Evolutionary conservation across 139 green algal genomes (phyloP).

Genomic region (Nannochloris sp.): DNA sequence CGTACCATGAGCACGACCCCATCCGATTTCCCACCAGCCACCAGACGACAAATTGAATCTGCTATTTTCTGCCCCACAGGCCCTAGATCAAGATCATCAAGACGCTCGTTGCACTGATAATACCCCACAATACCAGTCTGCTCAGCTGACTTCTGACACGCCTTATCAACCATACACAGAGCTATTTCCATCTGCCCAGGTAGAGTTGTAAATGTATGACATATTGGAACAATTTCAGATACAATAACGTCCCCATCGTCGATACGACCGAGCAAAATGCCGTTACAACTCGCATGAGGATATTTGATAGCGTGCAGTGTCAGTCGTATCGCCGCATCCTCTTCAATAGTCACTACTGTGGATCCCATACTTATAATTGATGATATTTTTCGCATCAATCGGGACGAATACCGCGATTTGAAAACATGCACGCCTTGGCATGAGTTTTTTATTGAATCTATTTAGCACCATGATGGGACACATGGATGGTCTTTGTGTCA

Average conservation of each 20-base stretch:
- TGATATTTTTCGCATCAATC: too few relatives aligned
- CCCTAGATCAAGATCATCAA: conserved; percentile 45
- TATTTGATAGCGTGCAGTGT: neutral
- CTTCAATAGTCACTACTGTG: neutral
- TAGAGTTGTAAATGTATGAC: conserved; percentile 48
- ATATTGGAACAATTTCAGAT: conserved; percentile 37
- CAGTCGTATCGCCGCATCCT: neutral
- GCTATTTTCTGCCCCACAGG: conserved; percentile 37
- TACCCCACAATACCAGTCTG: conserved; percentile 56
- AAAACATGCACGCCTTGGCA: too few relatives aligned
- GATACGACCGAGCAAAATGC: neutral
- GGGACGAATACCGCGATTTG: too few relatives aligned
- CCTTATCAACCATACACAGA: conserved; percentile 35
- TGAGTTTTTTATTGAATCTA: too few relatives aligned
- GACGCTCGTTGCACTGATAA: conserved; percentile 61
- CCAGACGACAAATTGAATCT: conserved; percentile 33
- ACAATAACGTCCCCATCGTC: too few relatives aligned
- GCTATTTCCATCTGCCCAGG: conserved; percentile 48
- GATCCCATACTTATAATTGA: too few relatives aligned
- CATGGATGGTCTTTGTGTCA: too few relatives aligned
- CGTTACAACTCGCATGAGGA: neutral
- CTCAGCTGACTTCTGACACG: conserved; percentile 11
- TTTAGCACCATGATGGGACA: too few relatives aligned
- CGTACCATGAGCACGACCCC: conserved; percentile 17
- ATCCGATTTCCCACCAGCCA: neutral